phyloP scores from a whole-genome alignment of 2,329 filamentous ascomycete species.

The Dryadomyces quercivorus region DNA sequence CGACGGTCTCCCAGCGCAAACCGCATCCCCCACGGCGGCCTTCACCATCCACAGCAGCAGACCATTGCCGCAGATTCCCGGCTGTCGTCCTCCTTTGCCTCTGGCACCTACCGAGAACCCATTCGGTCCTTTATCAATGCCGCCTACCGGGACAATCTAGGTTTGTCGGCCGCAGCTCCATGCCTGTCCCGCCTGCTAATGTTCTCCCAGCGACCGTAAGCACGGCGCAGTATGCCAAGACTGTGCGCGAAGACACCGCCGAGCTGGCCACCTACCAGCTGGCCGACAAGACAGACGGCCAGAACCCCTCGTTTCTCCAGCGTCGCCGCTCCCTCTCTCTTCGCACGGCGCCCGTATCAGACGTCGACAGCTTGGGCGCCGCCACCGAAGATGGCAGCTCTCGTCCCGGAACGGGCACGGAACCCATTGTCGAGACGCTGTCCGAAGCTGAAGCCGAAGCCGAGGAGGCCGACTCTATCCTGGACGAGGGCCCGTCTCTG shows the following conservation, averaged over 20 bases:
- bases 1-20: neutral
- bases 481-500: slow-evolving; percentile 9
- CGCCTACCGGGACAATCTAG: slow-evolving; percentile 45
- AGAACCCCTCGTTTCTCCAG: slow-evolving; percentile 32
- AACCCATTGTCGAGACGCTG: slow-evolving; percentile 45
- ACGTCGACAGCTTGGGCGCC: slow-evolving; percentile 12
- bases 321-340: slow-evolving; percentile 24
- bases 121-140: slow-evolving; percentile 62
- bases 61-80: neutral
- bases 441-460: neutral
- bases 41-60: neutral
- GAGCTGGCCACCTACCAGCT: slow-evolving; percentile 76
- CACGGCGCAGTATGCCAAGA: slow-evolving; percentile 61
- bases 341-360: slow-evolving; percentile 15
- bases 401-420: slow-evolving; percentile 19
- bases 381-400: slow-evolving; percentile 9
- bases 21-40: neutral
- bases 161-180: no score
- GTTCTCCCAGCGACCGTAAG: slow-evolving; percentile 41
- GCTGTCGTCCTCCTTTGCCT: slow-evolving; percentile 29
- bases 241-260: slow-evolving; percentile 75
- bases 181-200: slow-evolving; percentile 11
- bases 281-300: slow-evolving; percentile 42
- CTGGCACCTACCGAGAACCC: slow-evolving; percentile 44
- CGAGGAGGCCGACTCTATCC: no score